A percentile compares a stretch with the other conserved stretches of the same genome.
Conservation (phyloP, 331 rosid genomes). For the Phaseolus coccineus region DNA sequence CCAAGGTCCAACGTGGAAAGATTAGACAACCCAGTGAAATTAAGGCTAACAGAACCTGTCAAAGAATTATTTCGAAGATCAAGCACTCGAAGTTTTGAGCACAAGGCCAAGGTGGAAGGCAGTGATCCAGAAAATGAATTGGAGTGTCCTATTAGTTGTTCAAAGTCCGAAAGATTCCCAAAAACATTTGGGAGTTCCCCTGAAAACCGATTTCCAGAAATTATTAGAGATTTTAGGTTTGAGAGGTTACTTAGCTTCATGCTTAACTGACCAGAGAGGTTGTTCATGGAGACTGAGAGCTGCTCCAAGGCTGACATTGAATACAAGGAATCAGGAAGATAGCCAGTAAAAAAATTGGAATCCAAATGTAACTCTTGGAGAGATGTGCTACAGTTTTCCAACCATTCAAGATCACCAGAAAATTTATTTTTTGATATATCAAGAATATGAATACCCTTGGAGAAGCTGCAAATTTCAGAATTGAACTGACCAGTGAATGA, state of each 20-base stretch:
- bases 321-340: conserved; percentile 63
- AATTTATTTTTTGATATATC: conserved; percentile 59
- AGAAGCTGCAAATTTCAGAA: conserved; percentile 58
- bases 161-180: conserved; percentile 55
- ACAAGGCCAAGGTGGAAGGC: conserved; percentile 59
- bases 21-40: conserved; percentile 57
- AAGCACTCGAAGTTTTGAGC: conserved; percentile 64
- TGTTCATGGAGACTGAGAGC: conserved; percentile 60
- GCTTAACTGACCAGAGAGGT: conserved; percentile 61
- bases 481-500: conserved; percentile 53
- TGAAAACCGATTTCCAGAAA: conserved; percentile 59
- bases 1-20: conserved; percentile 64
- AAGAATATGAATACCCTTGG: conserved; percentile 53
- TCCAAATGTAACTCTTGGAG: conserved; percentile 56
- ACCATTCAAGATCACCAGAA: conserved; percentile 56
- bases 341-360: conserved; percentile 54
- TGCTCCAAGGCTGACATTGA: conserved; percentile 57
- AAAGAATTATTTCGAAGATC: conserved; percentile 68
- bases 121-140: conserved; percentile 60
- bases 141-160: conserved; percentile 54
- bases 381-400: conserved; percentile 55
- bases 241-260: conserved; percentile 63
- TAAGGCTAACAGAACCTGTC: conserved; percentile 52
- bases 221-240: conserved; percentile 51
- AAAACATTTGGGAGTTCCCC: conserved; percentile 71